Base-by-base conservation (phyloP, 306 rosid genomes). In the Medicago ruthenica region DNA sequence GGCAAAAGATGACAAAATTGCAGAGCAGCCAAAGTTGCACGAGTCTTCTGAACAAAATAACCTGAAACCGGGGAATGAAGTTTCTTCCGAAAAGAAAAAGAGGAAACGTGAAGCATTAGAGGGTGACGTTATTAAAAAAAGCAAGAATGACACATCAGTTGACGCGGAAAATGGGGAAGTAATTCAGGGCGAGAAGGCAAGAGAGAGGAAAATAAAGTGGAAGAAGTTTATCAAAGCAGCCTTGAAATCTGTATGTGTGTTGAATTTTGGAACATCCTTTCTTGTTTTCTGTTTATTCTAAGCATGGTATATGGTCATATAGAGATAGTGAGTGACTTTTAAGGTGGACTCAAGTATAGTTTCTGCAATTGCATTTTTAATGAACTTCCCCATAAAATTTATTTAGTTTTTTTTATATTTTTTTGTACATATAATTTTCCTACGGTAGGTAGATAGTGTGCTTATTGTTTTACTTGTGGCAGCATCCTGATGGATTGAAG, bases 401-500 rank as follows among this genome's bases (percentile, higher is more conserved):
- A 14, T 42, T 22, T 12, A 18, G 17, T 61, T 27, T 72, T 76
- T 63, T 17, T 21, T 39, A 42, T n/a, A n/a, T n/a, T 24, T 24
- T 24, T 24, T 24, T 24, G 18, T 73, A 14, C 21, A 7, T 70
- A 36, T 64, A 48, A 18, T 39, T 74, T 81, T 58, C 62, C 17
- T 71, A 1, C 47, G 9, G 42, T 27, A 34, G 9, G 42, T 27
- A 34, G 67, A 47, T 64, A 51, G 31, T 65, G 44, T 40, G 24
- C 71, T 47, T 67, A 21, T 77, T 37, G 82, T 74, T 58, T 21
- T 78, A 65, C 8, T 76, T 58, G 83, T 73, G 74, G 69, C 90
- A 95, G 98, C 89, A 83, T 54, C 89, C 96, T 51, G 93, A 90
- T 14, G 97, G 93, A 73, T 79, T 95, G 82, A 95, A 95, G 89